Percentiles rank a stretch among this genome's conserved stretches.
phyloP scores from a whole-genome alignment of 805 yeast genomes.

The Candida suzukii region DNA sequence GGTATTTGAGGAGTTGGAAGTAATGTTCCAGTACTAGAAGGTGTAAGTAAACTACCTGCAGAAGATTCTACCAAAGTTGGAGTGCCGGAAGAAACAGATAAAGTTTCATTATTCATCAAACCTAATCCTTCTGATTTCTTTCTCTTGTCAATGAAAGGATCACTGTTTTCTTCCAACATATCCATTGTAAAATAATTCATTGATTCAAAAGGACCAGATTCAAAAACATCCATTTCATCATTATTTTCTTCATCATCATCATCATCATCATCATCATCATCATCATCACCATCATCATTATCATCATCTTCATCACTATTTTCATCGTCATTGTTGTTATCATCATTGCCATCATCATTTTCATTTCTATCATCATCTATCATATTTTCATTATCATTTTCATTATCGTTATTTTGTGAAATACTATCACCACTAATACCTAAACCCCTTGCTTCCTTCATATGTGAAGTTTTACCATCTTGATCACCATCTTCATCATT shows the following conservation, averaged over 20 bases:
- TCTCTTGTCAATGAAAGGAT: background rate
- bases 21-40: background rate
- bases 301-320: slow-evolving; percentile 2
- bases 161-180: background rate
- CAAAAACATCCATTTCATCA: slow-evolving; percentile 10
- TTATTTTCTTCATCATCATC: slow-evolving; percentile 8
- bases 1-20: slow-evolving; percentile 4
- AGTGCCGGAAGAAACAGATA: background rate
- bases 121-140: background rate
- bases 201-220: background rate
- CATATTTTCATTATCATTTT: no score
- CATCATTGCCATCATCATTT: no score
- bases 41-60: background rate
- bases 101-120: slow-evolving; percentile 1
- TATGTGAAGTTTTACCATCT: background rate
- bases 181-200: background rate
- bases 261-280: slow-evolving; percentile 21
- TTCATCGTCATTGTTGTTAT: no score
- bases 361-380: no score
- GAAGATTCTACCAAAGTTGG: background rate
- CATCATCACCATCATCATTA: slow-evolving; percentile 1
- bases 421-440: no score
- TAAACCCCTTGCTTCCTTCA: no score
- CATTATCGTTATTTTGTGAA: no score
- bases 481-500: background rate